Conservation (phyloP, 2,329 filamentous ascomycete species). For the Fusarium keratoplasticum region DNA sequence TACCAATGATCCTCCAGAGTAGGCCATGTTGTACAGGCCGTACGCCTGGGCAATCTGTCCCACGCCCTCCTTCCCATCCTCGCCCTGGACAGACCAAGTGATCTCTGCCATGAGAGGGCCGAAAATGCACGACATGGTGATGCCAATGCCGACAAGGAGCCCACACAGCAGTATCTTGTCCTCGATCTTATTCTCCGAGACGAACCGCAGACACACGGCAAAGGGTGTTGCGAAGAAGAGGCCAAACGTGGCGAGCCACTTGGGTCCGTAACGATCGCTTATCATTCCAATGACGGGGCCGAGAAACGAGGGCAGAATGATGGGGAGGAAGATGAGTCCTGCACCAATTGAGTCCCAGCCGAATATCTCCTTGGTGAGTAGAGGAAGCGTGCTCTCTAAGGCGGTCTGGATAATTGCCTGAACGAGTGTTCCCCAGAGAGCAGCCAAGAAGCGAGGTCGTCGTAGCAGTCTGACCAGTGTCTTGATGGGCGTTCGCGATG, state of each 20-base stretch:
- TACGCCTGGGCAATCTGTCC: constrained; percentile 51
- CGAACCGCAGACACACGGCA: constrained; percentile 49
- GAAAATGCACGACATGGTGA: constrained; percentile 48
- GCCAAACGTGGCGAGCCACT: constrained; percentile 49
- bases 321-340: constrained; percentile 50
- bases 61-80: constrained; percentile 33
- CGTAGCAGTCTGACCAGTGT: constrained; percentile 43
- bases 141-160: constrained; percentile 47
- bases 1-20: constrained; percentile 47
- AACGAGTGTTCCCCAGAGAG: constrained; percentile 51
- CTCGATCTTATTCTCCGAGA: constrained; percentile 44
- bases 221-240: constrained; percentile 50
- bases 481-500: constrained; percentile 28
- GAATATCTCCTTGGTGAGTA: constrained; percentile 46
- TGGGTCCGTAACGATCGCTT: constrained; percentile 50
- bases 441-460: constrained; percentile 48
- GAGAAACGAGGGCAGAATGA: constrained; percentile 47
- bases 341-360: constrained; percentile 50
- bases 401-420: constrained; percentile 48
- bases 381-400: constrained; percentile 50
- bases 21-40: constrained; percentile 52
- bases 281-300: constrained; percentile 47
- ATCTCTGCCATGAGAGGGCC: constrained; percentile 52
- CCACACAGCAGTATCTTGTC: constrained; percentile 50
- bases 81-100: constrained; percentile 46